Percentiles rank a stretch among this genome's conserved stretches.
Evolutionary conservation across 805 yeast genomes (phyloP).

Genomic region (Wickerhamomyces bisporus): DNA sequence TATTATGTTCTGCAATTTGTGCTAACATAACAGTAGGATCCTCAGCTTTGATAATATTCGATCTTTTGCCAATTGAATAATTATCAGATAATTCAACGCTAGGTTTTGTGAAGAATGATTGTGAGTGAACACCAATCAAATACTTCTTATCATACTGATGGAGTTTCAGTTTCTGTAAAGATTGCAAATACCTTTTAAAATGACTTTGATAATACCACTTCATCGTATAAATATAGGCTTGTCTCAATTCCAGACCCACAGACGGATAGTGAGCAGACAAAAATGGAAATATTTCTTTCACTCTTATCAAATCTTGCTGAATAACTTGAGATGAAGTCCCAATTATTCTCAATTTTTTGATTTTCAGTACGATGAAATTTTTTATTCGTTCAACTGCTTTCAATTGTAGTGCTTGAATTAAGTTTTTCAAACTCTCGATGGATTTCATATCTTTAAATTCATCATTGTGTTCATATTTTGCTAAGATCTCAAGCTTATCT

Average conservation of each 20-base stretch:
- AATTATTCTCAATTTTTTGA: constrained; percentile 59
- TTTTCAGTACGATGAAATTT: constrained; percentile 57
- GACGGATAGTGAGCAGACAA: constrained; percentile 48
- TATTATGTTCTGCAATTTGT: constrained; percentile 78
- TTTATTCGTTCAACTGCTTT: constrained; percentile 75
- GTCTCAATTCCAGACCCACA: constrained; percentile 65
- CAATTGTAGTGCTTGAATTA: constrained; percentile 45
- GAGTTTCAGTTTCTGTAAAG: constrained; percentile 59
- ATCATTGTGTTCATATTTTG: constrained; percentile 28
- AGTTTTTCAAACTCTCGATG: constrained; percentile 19
- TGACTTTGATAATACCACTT: constrained; percentile 84
- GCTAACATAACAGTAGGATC: constrained; percentile 69
- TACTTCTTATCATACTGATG: constrained; percentile 49
- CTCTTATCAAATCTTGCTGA: constrained; percentile 59
- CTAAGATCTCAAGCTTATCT: constrained; percentile 55
- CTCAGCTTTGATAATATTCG: constrained; percentile 48
- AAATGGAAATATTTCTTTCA: constrained; percentile 58
- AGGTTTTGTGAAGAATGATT: constrained; percentile 12
- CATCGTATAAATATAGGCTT: constrained; percentile 86
- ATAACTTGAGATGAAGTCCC: constrained; percentile 69
- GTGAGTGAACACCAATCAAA: constrained; percentile 41
- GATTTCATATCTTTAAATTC: constrained; percentile 15
- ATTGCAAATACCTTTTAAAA: constrained; percentile 70
- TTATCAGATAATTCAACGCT: constrained; percentile 21
- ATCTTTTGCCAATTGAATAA: constrained; percentile 39